Conservation (phyloP, 345 rosid species). For the Populus davidiana region DNA sequence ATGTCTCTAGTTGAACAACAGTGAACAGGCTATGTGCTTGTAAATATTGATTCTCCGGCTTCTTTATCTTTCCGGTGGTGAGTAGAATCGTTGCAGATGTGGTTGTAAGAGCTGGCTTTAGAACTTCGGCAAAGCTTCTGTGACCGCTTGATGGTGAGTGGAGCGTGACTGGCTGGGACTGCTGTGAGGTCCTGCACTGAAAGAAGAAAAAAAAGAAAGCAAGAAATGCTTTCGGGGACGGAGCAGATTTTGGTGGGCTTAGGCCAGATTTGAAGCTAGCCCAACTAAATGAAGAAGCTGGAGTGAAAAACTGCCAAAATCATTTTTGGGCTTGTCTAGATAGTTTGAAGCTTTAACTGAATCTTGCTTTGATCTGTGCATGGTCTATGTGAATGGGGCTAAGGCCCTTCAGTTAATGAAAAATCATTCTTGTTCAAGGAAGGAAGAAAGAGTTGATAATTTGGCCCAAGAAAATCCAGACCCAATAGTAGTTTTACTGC, state of each 20-base stretch:
- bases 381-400: neutral
- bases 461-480: neutral
- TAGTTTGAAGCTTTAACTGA: neutral
- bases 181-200: neutral
- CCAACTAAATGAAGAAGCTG: neutral
- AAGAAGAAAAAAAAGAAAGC: neutral
- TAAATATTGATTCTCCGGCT: too few relatives aligned
- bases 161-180: neutral
- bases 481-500: neutral
- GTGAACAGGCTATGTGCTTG: too few relatives aligned
- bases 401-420: neutral
- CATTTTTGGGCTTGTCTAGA: neutral
- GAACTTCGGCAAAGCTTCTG: neutral
- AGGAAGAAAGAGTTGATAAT: neutral
- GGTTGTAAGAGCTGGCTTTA: neutral
- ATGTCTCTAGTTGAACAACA: too few relatives aligned
- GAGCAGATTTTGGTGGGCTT: neutral
- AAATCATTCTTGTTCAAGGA: neutral
- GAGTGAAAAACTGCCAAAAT: neutral
- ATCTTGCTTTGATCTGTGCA: neutral
- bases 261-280: neutral
- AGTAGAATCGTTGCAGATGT: too few relatives aligned
- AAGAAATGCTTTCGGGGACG: neutral
- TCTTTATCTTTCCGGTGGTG: too few relatives aligned
- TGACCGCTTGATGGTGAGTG: neutral